Evolutionary conservation across 306 rosid genomes (phyloP).

Genomic region (Gillenia trifoliata): DNA sequence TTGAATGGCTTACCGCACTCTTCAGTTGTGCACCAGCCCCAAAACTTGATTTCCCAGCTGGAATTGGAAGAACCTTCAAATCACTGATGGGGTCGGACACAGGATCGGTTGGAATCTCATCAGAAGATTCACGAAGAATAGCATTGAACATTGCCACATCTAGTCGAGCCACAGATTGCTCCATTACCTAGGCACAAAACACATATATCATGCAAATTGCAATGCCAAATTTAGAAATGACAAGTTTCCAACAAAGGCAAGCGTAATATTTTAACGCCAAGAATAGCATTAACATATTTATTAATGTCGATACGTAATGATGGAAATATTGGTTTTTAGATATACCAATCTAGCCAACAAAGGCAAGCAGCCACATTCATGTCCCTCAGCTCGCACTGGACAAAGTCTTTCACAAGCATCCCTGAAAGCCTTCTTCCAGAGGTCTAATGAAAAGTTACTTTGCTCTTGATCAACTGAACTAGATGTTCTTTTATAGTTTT

Average conservation of each 20-base stretch:
- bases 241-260: too few species aligned
- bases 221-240: neutral
- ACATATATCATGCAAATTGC: slow-evolving; percentile 13
- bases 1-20: slow-evolving; percentile 61
- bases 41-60: slow-evolving; percentile 76
- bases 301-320: neutral
- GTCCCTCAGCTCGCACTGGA: slow-evolving; percentile 91
- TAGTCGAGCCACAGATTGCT: slow-evolving; percentile 87
- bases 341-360: slow-evolving; percentile 78
- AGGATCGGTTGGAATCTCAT: slow-evolving; percentile 91
- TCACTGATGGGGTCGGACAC: slow-evolving; percentile 92
- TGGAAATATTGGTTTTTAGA: slow-evolving; percentile 6
- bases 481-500: slow-evolving; percentile 39
- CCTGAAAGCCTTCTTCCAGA: slow-evolving; percentile 88
- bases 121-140: slow-evolving; percentile 88
- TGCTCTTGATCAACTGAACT: slow-evolving; percentile 57
- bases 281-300: too few species aligned
- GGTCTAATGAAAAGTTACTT: slow-evolving; percentile 63
- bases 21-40: slow-evolving; percentile 94
- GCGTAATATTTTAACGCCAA: too few species aligned
- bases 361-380: slow-evolving; percentile 95
- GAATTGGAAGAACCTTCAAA: slow-evolving; percentile 75
- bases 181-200: slow-evolving; percentile 63
- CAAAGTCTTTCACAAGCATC: slow-evolving; percentile 89
- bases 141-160: slow-evolving; percentile 99